Conservation (phyloP, 2,329 filamentous ascomycete species). For the Scolecobasidium constrictum region DNA sequence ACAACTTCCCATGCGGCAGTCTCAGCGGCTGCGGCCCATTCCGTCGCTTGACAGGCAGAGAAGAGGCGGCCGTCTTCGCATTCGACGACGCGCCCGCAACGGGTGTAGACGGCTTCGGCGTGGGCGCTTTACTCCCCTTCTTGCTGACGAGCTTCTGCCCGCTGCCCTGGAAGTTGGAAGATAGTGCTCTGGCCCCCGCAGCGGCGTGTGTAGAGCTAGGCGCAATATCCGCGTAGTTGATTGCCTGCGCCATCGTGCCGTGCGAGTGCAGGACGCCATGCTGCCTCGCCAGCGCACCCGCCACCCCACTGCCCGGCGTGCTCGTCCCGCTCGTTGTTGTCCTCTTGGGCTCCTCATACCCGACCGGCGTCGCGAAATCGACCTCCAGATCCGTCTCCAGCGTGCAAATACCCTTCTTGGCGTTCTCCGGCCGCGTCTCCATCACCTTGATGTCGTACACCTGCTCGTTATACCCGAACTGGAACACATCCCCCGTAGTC, state of each 20-base stretch:
- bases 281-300: conserved; percentile 50
- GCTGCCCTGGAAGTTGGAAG: conserved; percentile 68
- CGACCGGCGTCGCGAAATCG: conserved; percentile 87
- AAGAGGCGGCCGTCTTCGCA: conserved; percentile 25
- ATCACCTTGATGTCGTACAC: conserved; percentile 87
- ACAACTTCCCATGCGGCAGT: conserved; percentile 78
- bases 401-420: conserved; percentile 78
- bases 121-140: conserved; percentile 65
- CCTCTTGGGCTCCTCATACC: conserved; percentile 80
- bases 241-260: conserved; percentile 93
- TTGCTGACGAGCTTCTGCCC: conserved; percentile 78
- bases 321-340: conserved; percentile 76
- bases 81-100: conserved; percentile 43
- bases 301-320: conserved; percentile 64
- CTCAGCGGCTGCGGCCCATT: conserved; percentile 82
- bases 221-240: conserved; percentile 88
- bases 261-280: conserved; percentile 72
- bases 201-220: conserved; percentile 60
- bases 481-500: conserved; percentile 89
- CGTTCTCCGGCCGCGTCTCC: conserved; percentile 80
- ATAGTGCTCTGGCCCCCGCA: conserved; percentile 48
- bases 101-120: conserved; percentile 50
- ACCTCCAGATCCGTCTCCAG: conserved; percentile 95
- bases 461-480: conserved; percentile 92
- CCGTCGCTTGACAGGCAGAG: conserved; percentile 31